phyloP scores from a whole-genome alignment of 768 basidiomycete species.

The Steccherinum ochraceum region DNA sequence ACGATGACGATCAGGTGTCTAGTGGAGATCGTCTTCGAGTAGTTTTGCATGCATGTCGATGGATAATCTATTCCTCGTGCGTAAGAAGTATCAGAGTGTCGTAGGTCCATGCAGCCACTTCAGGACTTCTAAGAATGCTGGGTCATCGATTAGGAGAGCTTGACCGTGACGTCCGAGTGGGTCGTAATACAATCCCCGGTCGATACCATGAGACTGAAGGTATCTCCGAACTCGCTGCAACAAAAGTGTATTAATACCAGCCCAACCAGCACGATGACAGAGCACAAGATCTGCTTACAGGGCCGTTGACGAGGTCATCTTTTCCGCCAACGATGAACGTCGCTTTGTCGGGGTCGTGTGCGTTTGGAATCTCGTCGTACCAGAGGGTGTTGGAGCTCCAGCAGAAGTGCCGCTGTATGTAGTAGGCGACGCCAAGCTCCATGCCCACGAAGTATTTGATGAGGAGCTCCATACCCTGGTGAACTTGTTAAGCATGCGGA shows the following conservation, averaged over 20 bases:
- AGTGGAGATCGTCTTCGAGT: too few relatives aligned
- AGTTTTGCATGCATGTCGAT: too few relatives aligned
- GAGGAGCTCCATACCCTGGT: conserved; percentile 64
- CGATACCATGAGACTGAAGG: conserved; percentile 67
- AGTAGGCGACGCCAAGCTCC: conserved; percentile 84
- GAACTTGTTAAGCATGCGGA: conserved; percentile 5
- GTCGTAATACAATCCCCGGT: conserved; percentile 60
- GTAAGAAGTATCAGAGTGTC: too few relatives aligned
- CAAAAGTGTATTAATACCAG: too few relatives aligned
- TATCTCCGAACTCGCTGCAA: conserved; percentile 72
- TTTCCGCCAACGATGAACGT: conserved; percentile 78
- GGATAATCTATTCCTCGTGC: too few relatives aligned
- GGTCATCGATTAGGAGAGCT: conserved; percentile 45
- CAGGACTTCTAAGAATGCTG: conserved; percentile 51
- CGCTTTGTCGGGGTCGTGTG: conserved; percentile 56
- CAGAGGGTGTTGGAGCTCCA: conserved; percentile 87
- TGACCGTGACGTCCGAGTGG: conserved; percentile 58
- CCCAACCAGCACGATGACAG: background rate
- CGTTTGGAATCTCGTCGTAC: conserved; percentile 85
- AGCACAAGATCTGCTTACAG: conserved; percentile 35
- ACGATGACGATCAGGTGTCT: too few relatives aligned
- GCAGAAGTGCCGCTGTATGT: conserved; percentile 77
- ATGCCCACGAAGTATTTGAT: conserved; percentile 85
- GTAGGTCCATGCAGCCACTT: conserved; percentile 58
- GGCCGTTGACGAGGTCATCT: conserved; percentile 72